A percentile compares a stretch with the other conserved stretches of the same genome.
Evolutionary conservation across 495 filamentous ascomycete genomes (phyloP).

Genomic region (Aspergillus mulundensis): DNA sequence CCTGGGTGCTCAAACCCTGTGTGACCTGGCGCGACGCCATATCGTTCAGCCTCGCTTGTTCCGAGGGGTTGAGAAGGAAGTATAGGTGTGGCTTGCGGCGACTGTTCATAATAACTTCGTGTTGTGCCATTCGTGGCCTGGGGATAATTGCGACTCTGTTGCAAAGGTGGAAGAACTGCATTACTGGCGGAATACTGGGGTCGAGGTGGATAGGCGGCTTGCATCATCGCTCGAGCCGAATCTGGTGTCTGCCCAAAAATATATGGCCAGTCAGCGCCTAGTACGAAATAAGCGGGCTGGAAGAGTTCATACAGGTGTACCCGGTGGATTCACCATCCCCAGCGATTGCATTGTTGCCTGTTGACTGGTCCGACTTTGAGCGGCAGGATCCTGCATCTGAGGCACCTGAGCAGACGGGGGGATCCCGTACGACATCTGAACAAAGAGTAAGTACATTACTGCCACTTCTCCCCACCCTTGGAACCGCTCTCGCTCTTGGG

Average conservation of each 20-base stretch:
- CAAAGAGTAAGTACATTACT: conserved; percentile 15
- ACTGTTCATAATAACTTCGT: conserved; percentile 34
- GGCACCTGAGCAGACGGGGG: conserved; percentile 32
- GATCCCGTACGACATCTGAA: conserved; percentile 36
- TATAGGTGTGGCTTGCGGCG: conserved; percentile 37
- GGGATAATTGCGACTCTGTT: conserved; percentile 33
- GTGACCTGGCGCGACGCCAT: conserved; percentile 27
- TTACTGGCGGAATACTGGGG: conserved; percentile 31
- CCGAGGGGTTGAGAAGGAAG: conserved; percentile 38
- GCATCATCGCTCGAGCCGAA: conserved; percentile 40
- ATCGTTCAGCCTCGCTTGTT: conserved; percentile 32
- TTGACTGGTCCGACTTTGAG: conserved; percentile 34
- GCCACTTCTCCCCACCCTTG: conserved; percentile 5
- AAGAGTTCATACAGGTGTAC: conserved; percentile 42
- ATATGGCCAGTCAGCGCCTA: conserved; percentile 29
- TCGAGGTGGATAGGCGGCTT: conserved; percentile 37
- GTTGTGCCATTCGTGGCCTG: conserved; percentile 32
- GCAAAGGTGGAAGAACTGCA: conserved; percentile 38
- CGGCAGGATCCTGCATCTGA: conserved; percentile 37
- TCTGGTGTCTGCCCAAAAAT: conserved; percentile 35
- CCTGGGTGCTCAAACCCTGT: conserved; percentile 29
- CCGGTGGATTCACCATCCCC: conserved; percentile 40
- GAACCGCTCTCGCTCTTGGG: conserved; percentile 2
- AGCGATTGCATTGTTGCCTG: conserved; percentile 41
- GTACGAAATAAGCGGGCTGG: conserved; percentile 20